A percentile compares a stretch with the other conserved stretches of the same genome.
phyloP scores from a whole-genome alignment of 495 filamentous ascomycete species.

The Aspergillus sparsus region DNA sequence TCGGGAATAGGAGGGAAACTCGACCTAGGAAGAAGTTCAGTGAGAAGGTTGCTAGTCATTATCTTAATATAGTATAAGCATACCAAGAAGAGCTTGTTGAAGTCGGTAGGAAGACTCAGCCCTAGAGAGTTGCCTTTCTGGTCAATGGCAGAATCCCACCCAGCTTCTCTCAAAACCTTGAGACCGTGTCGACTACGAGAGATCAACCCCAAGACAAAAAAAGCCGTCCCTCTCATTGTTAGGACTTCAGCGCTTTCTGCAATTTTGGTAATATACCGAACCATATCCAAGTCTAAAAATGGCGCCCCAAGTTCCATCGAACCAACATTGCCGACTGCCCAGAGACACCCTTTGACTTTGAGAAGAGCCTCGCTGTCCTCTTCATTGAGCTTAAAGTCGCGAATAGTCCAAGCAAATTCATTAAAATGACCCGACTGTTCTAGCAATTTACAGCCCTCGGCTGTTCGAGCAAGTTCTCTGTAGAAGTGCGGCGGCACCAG shows the following conservation, averaged over 20 bases:
- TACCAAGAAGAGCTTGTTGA: conserved; percentile 75
- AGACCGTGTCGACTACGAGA: conserved; percentile 90
- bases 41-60: background rate
- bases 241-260: conserved; percentile 84
- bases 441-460: conserved; percentile 87
- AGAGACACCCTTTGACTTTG: conserved; percentile 95
- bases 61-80: conserved; percentile 12
- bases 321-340: conserved; percentile 97
- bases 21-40: conserved; percentile 26
- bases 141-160: conserved; percentile 91
- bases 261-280: conserved; percentile 80
- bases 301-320: conserved; percentile 96
- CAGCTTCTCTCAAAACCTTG: conserved; percentile 79
- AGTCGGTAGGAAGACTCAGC: conserved; percentile 78
- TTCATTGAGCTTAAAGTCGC: conserved; percentile 75
- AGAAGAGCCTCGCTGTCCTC: conserved; percentile 85
- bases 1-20: conserved; percentile 39
- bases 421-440: conserved; percentile 93
- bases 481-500: conserved; percentile 95
- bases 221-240: conserved; percentile 90
- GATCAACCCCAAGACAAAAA: conserved; percentile 91
- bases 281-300: conserved; percentile 84
- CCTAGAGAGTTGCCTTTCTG: conserved; percentile 80
- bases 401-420: conserved; percentile 86
- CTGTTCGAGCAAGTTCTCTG: conserved; percentile 86